Evolutionary conservation across 768 basidiomycete genomes (phyloP).

Genomic region (Podaxis sp.): DNA sequence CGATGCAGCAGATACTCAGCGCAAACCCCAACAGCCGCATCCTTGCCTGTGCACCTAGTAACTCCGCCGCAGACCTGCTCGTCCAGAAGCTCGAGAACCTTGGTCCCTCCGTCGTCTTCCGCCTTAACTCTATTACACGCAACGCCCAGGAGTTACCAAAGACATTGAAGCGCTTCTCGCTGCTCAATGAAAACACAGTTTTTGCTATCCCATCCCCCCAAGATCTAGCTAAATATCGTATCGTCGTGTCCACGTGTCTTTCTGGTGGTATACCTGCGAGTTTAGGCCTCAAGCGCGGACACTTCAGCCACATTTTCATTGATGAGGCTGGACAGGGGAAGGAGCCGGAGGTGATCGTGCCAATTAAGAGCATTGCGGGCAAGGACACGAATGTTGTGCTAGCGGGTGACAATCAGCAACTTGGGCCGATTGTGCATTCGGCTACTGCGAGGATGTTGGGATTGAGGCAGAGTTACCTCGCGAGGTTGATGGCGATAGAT

Average conservation of each 20-base stretch:
- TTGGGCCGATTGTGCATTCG: slow-evolving; percentile 59
- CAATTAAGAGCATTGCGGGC: slow-evolving; percentile 50
- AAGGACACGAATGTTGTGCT: slow-evolving; percentile 51
- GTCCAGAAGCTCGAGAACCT: slow-evolving; percentile 41
- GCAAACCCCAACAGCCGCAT: slow-evolving; percentile 42
- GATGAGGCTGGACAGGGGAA: slow-evolving; percentile 68
- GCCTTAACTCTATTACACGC: slow-evolving; percentile 53
- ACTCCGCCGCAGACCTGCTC: slow-evolving; percentile 66
- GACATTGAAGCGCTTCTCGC: slow-evolving; percentile 36
- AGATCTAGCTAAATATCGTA: slow-evolving; percentile 41
- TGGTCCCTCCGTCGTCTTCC: slow-evolving; percentile 41
- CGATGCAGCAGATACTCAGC: slow-evolving; percentile 54
- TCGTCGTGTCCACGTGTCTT: slow-evolving; percentile 59
- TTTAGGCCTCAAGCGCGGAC: slow-evolving; percentile 49
- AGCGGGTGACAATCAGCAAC: slow-evolving; percentile 62
- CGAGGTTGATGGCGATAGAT: slow-evolving; percentile 44
- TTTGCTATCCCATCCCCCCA: slow-evolving; percentile 47
- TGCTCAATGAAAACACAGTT: slow-evolving; percentile 36
- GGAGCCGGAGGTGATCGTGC: slow-evolving; percentile 58
- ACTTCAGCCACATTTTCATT: slow-evolving; percentile 61
- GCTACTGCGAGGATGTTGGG: slow-evolving; percentile 46
- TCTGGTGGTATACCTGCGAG: slow-evolving; percentile 49
- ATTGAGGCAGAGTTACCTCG: slow-evolving; percentile 50
- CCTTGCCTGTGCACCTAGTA: slow-evolving; percentile 67
- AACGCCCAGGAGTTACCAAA: slow-evolving; percentile 35